A percentile compares a stretch with the other conserved stretches of the same genome.
phyloP scores from a whole-genome alignment of 176 grass and related monocot species.

The Eragrostis nindensis region DNA sequence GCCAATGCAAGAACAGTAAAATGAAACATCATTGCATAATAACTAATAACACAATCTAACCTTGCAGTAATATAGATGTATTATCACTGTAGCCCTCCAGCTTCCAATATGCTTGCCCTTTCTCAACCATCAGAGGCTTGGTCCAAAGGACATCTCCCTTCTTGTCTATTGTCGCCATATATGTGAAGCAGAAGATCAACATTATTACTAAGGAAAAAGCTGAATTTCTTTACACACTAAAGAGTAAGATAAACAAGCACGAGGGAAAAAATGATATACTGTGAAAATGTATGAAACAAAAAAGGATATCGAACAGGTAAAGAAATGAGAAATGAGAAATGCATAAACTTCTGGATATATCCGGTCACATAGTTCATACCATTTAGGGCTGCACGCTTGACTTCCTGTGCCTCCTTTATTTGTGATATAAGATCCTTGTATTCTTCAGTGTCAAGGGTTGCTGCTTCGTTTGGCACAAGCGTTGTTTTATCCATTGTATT shows the following conservation, averaged over 20 bases:
- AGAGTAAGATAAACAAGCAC: conserved; percentile 27
- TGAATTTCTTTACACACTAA: background rate
- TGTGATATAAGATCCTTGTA: conserved; percentile 64
- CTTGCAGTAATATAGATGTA: too few species aligned
- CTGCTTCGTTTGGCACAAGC: conserved; percentile 47
- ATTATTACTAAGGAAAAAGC: conserved; percentile 5
- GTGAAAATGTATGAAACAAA: too few species aligned
- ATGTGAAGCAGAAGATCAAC: conserved; percentile 15
- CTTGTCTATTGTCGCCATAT: conserved; percentile 47
- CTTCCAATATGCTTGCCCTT: too few species aligned
- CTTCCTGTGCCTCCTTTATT: conserved; percentile 69
- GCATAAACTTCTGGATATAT: conserved; percentile 22
- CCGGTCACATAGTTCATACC: conserved; percentile 47
- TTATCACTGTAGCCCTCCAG: too few species aligned
- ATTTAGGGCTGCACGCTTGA: conserved; percentile 58
- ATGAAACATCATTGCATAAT: too few species aligned
- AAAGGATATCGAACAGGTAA: background rate
- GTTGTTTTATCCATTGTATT: conserved; percentile 51
- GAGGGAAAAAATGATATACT: background rate
- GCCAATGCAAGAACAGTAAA: too few species aligned
- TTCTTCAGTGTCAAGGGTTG: conserved; percentile 46
- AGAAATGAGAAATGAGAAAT: conserved; percentile 34
- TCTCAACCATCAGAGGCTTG: conserved; percentile 51
- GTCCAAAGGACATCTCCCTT: conserved; percentile 50
- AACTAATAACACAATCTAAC: too few species aligned